These are phyloP conservation scores for Cystobasidium ongulense DNA, from an alignment of 768 basidiomycete species.

Conservation along the genomic window DNA sequence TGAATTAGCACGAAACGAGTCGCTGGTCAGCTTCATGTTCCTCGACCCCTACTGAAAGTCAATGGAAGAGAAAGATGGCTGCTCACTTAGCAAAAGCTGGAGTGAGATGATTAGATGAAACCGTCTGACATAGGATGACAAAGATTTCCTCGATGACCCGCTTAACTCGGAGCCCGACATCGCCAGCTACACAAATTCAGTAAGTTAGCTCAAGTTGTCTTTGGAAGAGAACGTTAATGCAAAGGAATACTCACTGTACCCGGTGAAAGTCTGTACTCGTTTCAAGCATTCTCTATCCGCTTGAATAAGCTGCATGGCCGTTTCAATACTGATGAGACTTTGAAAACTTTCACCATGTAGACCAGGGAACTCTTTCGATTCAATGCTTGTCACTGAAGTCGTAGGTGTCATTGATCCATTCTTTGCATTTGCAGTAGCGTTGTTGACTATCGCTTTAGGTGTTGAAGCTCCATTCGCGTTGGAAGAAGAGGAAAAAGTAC, in stretches of 20 bases:
- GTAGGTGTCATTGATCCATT: neutral
- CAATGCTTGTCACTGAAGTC: neutral
- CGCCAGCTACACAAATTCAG: neutral
- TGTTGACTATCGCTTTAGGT: neutral
- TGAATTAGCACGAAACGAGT: conserved; percentile 45
- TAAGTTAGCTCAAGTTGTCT: neutral
- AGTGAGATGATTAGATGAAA: conserved; percentile 68
- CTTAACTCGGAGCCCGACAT: conserved; percentile 67
- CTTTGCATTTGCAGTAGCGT: neutral
- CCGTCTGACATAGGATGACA: conserved; percentile 66
- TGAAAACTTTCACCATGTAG: conserved; percentile 57
- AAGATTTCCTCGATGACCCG: conserved; percentile 94
- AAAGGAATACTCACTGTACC: conserved; percentile 68
- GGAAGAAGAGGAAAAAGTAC: neutral
- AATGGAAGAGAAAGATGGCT: neutral
- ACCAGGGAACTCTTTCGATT: neutral
- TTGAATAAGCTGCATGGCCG: conserved; percentile 84
- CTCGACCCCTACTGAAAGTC: too few species aligned
- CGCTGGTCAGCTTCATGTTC: too few species aligned
- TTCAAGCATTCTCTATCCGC: conserved; percentile 84
- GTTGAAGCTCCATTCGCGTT: conserved; percentile 20
- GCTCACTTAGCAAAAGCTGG: conserved; percentile 69
- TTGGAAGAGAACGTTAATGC: neutral
- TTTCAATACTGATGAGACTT: conserved; percentile 80
- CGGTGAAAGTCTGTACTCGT: conserved; percentile 78